These are phyloP conservation scores for Mastigamoeba balamuthi DNA, from an alignment of 78 protist species.

Conservation along the genomic window DNA sequence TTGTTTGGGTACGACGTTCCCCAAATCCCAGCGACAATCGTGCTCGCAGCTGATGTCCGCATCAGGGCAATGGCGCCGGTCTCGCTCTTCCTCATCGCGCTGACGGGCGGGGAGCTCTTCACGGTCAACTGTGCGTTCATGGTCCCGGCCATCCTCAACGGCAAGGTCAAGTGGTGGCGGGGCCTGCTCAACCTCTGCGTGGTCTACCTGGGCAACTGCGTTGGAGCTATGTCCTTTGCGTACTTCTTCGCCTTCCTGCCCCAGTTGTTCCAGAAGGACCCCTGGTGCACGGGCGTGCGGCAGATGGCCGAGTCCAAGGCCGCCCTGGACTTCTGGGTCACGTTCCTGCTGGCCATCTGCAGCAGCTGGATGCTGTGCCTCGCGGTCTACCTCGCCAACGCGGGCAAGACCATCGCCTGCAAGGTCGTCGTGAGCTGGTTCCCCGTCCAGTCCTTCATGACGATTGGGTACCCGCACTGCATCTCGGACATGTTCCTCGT, in stretches of 20 bases:
- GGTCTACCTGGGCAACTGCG: not conserved
- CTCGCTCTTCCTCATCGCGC: not conserved
- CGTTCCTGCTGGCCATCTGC: not conserved
- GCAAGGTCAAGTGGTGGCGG: not conserved
- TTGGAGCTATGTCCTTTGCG: not conserved
- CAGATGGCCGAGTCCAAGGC: not conserved
- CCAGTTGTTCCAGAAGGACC: not conserved
- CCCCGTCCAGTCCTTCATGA: not conserved
- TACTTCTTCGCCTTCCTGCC: not conserved
- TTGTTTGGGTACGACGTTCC: not conserved
- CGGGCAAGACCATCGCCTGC: not conserved
- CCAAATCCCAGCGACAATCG: not conserved
- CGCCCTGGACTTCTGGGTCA: not conserved
- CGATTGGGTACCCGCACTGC: constrained; percentile 10
- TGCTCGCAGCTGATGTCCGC: too few species aligned
- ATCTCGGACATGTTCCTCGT: constrained; percentile 9
- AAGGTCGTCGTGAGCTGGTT: not conserved
- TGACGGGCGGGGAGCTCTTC: not conserved
- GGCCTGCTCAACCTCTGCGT: not conserved
- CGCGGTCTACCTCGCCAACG: not conserved
- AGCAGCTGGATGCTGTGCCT: not conserved
- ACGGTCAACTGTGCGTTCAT: not conserved
- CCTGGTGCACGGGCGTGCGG: not conserved
- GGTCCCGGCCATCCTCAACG: not conserved
- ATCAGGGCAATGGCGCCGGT: not conserved